These are phyloP conservation scores for Peronospora belbahrii DNA, from an alignment of 352 stramenopile species.

Conservation along the genomic window DNA sequence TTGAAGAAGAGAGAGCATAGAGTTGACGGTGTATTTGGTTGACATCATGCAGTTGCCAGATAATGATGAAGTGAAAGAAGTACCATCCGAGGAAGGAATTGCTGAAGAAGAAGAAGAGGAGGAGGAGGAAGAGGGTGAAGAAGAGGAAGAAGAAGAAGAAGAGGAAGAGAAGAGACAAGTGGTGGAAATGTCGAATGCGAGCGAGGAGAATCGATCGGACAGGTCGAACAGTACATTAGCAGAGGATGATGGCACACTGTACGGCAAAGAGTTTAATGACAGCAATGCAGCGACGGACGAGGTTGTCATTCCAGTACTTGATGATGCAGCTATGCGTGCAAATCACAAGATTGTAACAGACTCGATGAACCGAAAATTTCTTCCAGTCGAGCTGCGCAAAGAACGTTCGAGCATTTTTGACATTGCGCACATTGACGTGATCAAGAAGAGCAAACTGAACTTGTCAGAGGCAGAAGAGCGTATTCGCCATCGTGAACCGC, in stretches of 20 bases:
- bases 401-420: conserved; percentile 51
- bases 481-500: conserved; percentile 74
- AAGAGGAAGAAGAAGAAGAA: conserved; percentile 15
- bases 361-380: conserved; percentile 79
- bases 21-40: background rate
- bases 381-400: conserved; percentile 55
- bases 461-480: conserved; percentile 73
- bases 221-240: conserved; percentile 58
- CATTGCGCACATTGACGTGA: conserved; percentile 72
- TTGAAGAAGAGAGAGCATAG: no score
- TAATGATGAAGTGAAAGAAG: conserved; percentile 20
- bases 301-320: conserved; percentile 44
- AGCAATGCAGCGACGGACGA: conserved; percentile 47
- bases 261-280: conserved; percentile 68
- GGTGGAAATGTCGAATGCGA: conserved; percentile 5
- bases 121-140: conserved; percentile 41
- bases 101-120: conserved; percentile 30
- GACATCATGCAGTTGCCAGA: conserved; percentile 36
- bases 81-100: conserved; percentile 19
- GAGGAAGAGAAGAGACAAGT: conserved; percentile 24
- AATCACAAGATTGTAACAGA: conserved; percentile 74
- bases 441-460: conserved; percentile 77
- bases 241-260: conserved; percentile 77
- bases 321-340: conserved; percentile 43
- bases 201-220: conserved; percentile 40